phyloP scores from a whole-genome alignment of 2,329 filamentous ascomycete genomes.

The Ascosphaera pollenicola region DNA sequence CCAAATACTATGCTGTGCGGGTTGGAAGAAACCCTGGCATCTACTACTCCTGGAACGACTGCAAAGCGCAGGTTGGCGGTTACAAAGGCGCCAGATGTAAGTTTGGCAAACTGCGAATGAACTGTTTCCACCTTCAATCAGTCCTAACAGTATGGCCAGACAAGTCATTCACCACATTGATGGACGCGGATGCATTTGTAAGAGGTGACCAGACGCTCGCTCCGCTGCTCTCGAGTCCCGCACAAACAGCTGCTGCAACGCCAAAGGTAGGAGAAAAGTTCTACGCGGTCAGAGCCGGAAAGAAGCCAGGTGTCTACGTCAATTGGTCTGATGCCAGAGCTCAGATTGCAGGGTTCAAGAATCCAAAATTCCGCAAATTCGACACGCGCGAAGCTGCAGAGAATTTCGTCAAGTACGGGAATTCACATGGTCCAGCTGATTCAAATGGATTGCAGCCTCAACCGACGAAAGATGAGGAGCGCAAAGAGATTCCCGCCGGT shows the following conservation, averaged over 20 bases:
- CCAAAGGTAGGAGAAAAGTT: slow-evolving; percentile 18
- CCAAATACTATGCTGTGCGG: slow-evolving; percentile 43
- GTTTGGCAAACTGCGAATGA: slow-evolving; percentile 16
- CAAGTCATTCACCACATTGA: slow-evolving; percentile 52
- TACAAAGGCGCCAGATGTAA: slow-evolving; percentile 46
- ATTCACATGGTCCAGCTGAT: slow-evolving; percentile 11
- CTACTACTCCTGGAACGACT: slow-evolving; percentile 41
- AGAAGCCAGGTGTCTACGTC: slow-evolving; percentile 37
- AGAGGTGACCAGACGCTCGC: slow-evolving; percentile 28
- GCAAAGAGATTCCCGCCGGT: slow-evolving; percentile 26
- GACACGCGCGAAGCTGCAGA: slow-evolving; percentile 1
- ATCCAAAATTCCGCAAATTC: slow-evolving; percentile 43
- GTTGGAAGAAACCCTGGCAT: slow-evolving; percentile 37
- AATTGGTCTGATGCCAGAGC: slow-evolving; percentile 48
- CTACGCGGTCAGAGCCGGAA: slow-evolving; percentile 37
- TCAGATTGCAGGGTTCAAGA: slow-evolving; percentile 52
- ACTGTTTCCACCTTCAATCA: too few relatives aligned
- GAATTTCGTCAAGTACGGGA: neutral
- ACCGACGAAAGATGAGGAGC: slow-evolving; percentile 20
- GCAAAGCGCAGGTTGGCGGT: slow-evolving; percentile 37
- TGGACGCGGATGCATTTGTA: slow-evolving; percentile 62
- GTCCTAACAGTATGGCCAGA: slow-evolving; percentile 26
- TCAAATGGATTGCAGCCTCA: slow-evolving; percentile 8
- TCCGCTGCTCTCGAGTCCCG: slow-evolving; percentile 2
- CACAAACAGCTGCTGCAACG: slow-evolving; percentile 15